Percentiles rank a stretch among this genome's conserved stretches.
Evolutionary conservation across 352 stramenopile genomes (phyloP).

Genomic region (Phytophthora hibernalis): DNA sequence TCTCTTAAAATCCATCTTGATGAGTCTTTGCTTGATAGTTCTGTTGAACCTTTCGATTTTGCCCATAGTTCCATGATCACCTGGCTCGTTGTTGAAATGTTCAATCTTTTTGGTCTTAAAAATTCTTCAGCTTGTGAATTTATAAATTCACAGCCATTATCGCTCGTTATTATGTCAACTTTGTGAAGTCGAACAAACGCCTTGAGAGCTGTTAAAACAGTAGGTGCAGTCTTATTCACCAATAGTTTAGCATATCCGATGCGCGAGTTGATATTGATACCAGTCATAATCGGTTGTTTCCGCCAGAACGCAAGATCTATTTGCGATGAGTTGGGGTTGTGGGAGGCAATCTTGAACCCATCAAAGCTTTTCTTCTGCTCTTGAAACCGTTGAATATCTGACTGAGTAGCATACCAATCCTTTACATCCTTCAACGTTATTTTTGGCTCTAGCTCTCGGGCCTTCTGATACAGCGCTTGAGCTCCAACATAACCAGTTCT

Average conservation of each 20-base stretch:
- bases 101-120: conserved; percentile 44
- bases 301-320: conserved; percentile 37
- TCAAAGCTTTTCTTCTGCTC: conserved; percentile 32
- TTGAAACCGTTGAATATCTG: conserved; percentile 29
- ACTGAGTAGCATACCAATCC: conserved; percentile 26
- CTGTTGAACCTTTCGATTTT: conserved; percentile 41
- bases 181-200: conserved; percentile 19
- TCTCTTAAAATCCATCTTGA: conserved; percentile 18
- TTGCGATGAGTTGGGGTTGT: conserved; percentile 35
- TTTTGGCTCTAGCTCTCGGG: background rate
- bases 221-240: conserved; percentile 37
- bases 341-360: conserved; percentile 23
- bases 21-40: conserved; percentile 46
- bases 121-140: conserved; percentile 1
- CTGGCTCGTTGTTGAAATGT: conserved; percentile 48
- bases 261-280: conserved; percentile 45
- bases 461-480: conserved; percentile 20
- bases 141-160: too few relatives aligned
- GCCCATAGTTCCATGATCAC: conserved; percentile 30
- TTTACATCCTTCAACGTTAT: conserved; percentile 19
- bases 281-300: conserved; percentile 32
- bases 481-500: background rate
- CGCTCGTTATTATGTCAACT: too few relatives aligned
- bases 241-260: conserved; percentile 45
- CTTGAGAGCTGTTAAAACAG: conserved; percentile 34